Conservation (phyloP, 192 early-diverging fungal species). For the Coemansia sp. region DNA sequence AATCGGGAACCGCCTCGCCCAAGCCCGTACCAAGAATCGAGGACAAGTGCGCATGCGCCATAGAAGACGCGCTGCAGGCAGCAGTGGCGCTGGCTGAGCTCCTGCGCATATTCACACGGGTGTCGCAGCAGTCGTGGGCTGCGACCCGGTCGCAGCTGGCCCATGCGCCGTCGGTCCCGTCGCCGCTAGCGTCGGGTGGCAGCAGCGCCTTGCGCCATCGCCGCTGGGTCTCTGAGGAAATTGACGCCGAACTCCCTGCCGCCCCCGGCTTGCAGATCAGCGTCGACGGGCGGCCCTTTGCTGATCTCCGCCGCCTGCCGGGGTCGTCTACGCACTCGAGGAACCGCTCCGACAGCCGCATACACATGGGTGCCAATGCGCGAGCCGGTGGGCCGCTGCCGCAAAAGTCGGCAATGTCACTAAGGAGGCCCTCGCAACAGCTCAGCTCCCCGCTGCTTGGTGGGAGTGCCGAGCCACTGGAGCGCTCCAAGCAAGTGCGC, state of each 20-base stretch:
- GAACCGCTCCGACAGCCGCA: slow-evolving; percentile 41
- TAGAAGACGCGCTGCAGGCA: slow-evolving; percentile 14
- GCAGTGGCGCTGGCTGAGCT: slow-evolving; percentile 27
- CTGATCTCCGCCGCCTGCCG: neutral
- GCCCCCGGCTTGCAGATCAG: slow-evolving; percentile 6
- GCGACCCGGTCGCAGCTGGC: slow-evolving; percentile 25
- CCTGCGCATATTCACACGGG: slow-evolving; percentile 33
- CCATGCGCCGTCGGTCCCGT: slow-evolving; percentile 30
- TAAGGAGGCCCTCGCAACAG: slow-evolving; percentile 13
- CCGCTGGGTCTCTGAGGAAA: slow-evolving; percentile 47
- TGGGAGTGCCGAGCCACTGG: neutral
- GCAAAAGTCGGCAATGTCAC: slow-evolving; percentile 37
- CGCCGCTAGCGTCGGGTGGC: slow-evolving; percentile 27
- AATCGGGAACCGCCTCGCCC: slow-evolving; percentile 5
- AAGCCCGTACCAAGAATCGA: neutral
- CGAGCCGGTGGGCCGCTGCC: neutral
- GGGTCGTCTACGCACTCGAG: slow-evolving; percentile 21
- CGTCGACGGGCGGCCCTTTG: slow-evolving; percentile 8
- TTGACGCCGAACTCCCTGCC: slow-evolving; percentile 18
- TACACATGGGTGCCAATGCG: slow-evolving; percentile 10
- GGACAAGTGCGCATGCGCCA: neutral
- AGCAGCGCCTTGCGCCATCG: slow-evolving; percentile 28
- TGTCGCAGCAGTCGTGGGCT: slow-evolving; percentile 32
- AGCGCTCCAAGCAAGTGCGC: slow-evolving; percentile 48
- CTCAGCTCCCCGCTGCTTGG: neutral